Conservation (phyloP, 2,329 filamentous ascomycete genomes). For the Claviceps pazoutovae region DNA sequence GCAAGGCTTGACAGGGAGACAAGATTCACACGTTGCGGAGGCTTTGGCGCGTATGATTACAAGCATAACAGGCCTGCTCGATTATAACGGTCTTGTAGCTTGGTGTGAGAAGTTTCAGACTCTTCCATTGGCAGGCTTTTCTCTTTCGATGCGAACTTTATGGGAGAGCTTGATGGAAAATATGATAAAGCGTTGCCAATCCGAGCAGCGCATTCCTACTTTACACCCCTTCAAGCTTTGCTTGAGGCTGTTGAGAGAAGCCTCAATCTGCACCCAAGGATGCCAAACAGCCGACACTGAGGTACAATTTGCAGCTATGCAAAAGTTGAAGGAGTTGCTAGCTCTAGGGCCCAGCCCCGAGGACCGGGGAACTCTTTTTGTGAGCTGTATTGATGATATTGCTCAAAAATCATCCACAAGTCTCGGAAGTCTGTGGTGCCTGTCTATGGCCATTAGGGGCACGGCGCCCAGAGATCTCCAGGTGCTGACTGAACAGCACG, state of each 20-base stretch:
- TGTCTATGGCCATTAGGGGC: conserved; percentile 35
- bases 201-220: conserved; percentile 20
- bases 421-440: conserved; percentile 58
- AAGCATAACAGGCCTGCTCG: conserved; percentile 33
- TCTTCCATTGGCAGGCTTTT: conserved; percentile 50
- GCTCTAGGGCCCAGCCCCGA: conserved; percentile 35
- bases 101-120: conserved; percentile 56
- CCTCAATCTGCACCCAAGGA: conserved; percentile 41
- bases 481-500: conserved; percentile 44
- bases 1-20: conserved; percentile 66
- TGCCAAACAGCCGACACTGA: conserved; percentile 44
- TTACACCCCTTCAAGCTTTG: conserved; percentile 36
- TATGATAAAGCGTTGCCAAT: conserved; percentile 29
- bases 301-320: conserved; percentile 48
- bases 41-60: conserved; percentile 57
- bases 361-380: conserved; percentile 48
- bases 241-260: conserved; percentile 58
- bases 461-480: conserved; percentile 37
- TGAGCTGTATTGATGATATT: conserved; percentile 56
- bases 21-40: conserved; percentile 72
- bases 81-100: conserved; percentile 41
- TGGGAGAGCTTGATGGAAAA: conserved; percentile 42
- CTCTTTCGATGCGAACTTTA: conserved; percentile 45
- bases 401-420: conserved; percentile 46
- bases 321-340: conserved; percentile 48